Conservation (phyloP, 441 rosid species). For the Kokia cookei region DNA sequence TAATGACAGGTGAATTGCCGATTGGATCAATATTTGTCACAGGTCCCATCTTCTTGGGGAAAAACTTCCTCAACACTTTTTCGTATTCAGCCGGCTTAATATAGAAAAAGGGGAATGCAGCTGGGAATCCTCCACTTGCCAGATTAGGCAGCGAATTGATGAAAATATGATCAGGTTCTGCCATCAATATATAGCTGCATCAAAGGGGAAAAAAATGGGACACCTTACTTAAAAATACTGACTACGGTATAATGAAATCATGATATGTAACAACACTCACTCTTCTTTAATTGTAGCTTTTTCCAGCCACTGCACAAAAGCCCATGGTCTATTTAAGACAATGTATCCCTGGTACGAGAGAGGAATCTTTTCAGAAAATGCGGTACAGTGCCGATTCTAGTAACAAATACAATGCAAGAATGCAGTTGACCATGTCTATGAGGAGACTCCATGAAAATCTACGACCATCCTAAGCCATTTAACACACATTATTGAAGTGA, state of each 20-base stretch:
- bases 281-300: constrained; percentile 62
- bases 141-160: constrained; percentile 56
- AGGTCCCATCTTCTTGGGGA: constrained; percentile 55
- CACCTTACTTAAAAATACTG: not conserved
- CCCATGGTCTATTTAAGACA: constrained; percentile 78
- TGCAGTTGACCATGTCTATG: not conserved
- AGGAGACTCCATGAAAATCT: not conserved
- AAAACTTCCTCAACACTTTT: constrained; percentile 50
- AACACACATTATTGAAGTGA: not conserved
- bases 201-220: not conserved
- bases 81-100: constrained; percentile 51
- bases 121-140: constrained; percentile 50
- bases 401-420: not conserved
- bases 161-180: constrained; percentile 74
- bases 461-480: not conserved
- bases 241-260: not conserved
- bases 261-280: constrained; percentile 27
- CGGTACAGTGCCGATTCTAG: not conserved
- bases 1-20: constrained; percentile 65
- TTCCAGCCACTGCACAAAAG: constrained; percentile 71
- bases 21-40: constrained; percentile 60
- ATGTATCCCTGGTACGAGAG: constrained; percentile 48
- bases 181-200: constrained; percentile 64
- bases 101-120: constrained; percentile 69
- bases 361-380: not conserved